A percentile compares a stretch with the other conserved stretches of the same genome.
Evolutionary conservation across 2,329 filamentous ascomycete genomes (phyloP).

Genomic region (Alternaria rosae): DNA sequence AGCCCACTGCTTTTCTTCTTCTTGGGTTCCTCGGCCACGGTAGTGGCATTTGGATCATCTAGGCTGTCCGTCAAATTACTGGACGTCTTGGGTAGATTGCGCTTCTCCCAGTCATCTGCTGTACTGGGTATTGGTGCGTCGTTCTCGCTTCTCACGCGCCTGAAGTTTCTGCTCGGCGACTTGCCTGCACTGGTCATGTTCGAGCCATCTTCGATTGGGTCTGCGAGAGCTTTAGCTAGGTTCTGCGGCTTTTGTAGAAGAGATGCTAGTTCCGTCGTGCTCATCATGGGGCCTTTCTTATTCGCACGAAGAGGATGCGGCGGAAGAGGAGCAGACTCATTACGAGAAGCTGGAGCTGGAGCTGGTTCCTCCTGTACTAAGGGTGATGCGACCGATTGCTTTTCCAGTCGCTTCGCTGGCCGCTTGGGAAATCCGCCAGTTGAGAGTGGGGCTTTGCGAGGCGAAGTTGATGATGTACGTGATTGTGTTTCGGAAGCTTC

Average conservation of each 20-base stretch:
- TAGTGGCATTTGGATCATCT: slow-evolving; percentile 1
- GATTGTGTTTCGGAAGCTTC: slow-evolving; percentile 12
- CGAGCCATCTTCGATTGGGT: slow-evolving; percentile 34
- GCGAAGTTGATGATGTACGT: slow-evolving; percentile 19
- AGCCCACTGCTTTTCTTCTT: slow-evolving; percentile 30
- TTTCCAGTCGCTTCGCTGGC: slow-evolving; percentile 11
- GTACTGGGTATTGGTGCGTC: slow-evolving; percentile 43
- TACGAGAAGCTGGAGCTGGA: slow-evolving; percentile 8
- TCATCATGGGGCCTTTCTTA: slow-evolving; percentile 34
- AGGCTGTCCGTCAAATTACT: not conserved
- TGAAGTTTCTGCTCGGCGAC: slow-evolving; percentile 27
- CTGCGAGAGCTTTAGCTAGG: slow-evolving; percentile 20
- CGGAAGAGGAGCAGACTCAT: slow-evolving; percentile 22
- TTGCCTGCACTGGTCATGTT: slow-evolving; percentile 3
- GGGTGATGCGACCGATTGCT: not conserved
- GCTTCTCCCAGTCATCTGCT: slow-evolving; percentile 39
- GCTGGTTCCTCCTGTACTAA: not conserved
- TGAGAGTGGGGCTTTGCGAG: slow-evolving; percentile 27
- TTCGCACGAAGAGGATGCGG: slow-evolving; percentile 28
- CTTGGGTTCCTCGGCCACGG: not conserved
- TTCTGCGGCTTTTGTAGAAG: slow-evolving; percentile 31
- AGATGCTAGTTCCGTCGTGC: slow-evolving; percentile 37
- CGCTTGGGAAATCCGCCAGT: slow-evolving; percentile 40
- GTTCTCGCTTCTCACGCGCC: slow-evolving; percentile 42
- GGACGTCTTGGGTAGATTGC: slow-evolving; percentile 28